Percentiles rank a stretch among this genome's conserved stretches.
phyloP scores from a whole-genome alignment of 129 eudicot genomes.

The Arctium minus region DNA sequence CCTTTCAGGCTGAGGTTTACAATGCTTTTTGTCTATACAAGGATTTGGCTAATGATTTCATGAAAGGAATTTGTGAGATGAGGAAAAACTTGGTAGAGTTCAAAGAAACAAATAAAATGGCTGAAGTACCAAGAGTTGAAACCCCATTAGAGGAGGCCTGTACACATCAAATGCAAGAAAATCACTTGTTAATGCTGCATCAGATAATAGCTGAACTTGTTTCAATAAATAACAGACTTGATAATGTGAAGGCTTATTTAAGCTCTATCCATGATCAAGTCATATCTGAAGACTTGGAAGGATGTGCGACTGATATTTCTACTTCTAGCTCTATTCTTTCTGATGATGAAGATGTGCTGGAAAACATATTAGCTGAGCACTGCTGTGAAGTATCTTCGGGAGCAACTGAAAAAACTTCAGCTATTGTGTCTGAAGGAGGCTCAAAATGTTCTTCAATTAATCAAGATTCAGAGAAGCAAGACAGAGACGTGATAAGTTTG shows the following conservation, averaged over 20 bases:
- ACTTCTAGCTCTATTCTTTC: conserved; percentile 42
- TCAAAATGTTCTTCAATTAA: conserved; percentile 1
- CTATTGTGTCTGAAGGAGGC: conserved; percentile 17
- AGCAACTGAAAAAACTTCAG: conserved; percentile 11
- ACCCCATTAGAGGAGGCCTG: neutral
- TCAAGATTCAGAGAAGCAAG: conserved; percentile 29
- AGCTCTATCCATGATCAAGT: conserved; percentile 16
- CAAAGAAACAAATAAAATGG: conserved; percentile 23
- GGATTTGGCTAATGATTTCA: conserved; percentile 18
- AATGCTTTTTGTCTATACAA: conserved; percentile 17
- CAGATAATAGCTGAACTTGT: conserved; percentile 47
- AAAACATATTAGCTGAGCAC: conserved; percentile 5
- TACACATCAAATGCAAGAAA: conserved; percentile 23
- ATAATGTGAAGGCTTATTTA: conserved; percentile 28
- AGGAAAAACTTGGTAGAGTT: conserved; percentile 17
- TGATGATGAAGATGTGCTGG: conserved; percentile 28
- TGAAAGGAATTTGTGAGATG: conserved; percentile 16
- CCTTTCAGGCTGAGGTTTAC: conserved; percentile 22
- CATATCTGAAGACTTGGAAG: conserved; percentile 36
- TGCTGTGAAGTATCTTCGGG: conserved; percentile 1
- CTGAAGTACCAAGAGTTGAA: conserved; percentile 1
- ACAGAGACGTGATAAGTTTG: neutral
- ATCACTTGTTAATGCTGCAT: conserved; percentile 26
- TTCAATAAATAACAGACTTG: conserved; percentile 38
- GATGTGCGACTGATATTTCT: conserved; percentile 36